Evolutionary conservation across 306 rosid genomes (phyloP).

Genomic region (Ammopiptanthus mongolicus): DNA sequence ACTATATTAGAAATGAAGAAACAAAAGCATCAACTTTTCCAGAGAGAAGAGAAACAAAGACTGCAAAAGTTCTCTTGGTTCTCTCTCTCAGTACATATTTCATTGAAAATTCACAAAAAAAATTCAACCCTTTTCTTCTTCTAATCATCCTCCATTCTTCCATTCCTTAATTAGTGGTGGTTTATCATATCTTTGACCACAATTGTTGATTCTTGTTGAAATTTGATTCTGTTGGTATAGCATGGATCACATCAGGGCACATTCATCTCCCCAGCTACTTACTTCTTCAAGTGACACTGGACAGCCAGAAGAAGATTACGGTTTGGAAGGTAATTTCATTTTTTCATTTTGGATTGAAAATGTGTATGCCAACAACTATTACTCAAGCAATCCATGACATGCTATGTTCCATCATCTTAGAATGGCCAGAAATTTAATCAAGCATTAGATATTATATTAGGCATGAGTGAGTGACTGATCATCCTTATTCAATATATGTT

Average conservation of each 20-base stretch:
- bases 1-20: constrained; percentile 27
- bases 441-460: background rate
- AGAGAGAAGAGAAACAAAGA: constrained; percentile 26
- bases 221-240: constrained; percentile 5
- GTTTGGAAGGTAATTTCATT: constrained; percentile 58
- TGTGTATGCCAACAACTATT: background rate
- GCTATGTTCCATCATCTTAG: background rate
- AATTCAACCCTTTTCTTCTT: background rate
- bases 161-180: background rate
- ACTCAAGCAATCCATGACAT: background rate
- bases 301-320: constrained; percentile 32
- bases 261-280: constrained; percentile 49
- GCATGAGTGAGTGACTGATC: background rate
- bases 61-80: constrained; percentile 49
- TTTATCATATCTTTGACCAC: constrained; percentile 1
- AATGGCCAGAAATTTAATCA: background rate
- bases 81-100: constrained; percentile 9
- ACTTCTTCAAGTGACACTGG: constrained; percentile 34
- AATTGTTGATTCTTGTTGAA: constrained; percentile 10
- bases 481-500: background rate
- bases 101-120: background rate
- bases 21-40: constrained; percentile 7
- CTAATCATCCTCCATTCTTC: constrained; percentile 17
- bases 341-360: background rate
- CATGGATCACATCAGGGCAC: constrained; percentile 44